Evolutionary conservation across 352 stramenopile genomes (phyloP), one percentile per base, ranked within the genome.

Genomic region (Phytophthora megakarya): DNA sequence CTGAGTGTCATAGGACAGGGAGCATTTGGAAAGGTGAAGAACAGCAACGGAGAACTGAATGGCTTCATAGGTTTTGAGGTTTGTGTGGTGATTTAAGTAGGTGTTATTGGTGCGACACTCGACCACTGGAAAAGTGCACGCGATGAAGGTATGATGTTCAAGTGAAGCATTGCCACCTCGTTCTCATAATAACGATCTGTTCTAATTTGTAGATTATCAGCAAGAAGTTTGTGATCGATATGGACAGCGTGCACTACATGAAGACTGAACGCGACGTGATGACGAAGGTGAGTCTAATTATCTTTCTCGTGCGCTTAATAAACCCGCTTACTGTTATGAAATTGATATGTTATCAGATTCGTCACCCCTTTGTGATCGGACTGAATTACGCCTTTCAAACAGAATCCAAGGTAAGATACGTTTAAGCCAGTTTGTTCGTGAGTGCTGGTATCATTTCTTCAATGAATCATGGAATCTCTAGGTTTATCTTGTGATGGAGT

Each of bases 1-100:
- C 78, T 99, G 18, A 97, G 92, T 51, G 95, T 99, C n/a, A 98
- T 99, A 42, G 84, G 84, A 5, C 84, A 93, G 60, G 84, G 84
- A 18, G 80, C 84, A n/a, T 93, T 93, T 39, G 84, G 81, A 33
- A 88, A 86, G 73, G 80, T 84, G 15, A 51, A 35, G 2, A 3
- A n/a, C n/a, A n/a, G n/a, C n/a, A 21, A 2, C 5, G 16, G 0
- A 3, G n/a, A 12, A 10, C 42, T 35, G 2, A 30, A 3, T 32
- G 22, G 0, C 32, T 38, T 28, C 12, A 8, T 35, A 49, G 9
- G 21, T 40, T 6, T 55, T 44, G 4, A 60, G 3, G 12, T 51
- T 15, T 19, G 7, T 59, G 15, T 49, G 13, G n/a, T 25, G 12
- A 13, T 40, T n/a, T 26, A 9, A 33, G 9, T 61, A 90, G 79